Base-by-base conservation (phyloP, 2,329 filamentous ascomycete genomes). In the Rhinocladiella mackenziei region DNA sequence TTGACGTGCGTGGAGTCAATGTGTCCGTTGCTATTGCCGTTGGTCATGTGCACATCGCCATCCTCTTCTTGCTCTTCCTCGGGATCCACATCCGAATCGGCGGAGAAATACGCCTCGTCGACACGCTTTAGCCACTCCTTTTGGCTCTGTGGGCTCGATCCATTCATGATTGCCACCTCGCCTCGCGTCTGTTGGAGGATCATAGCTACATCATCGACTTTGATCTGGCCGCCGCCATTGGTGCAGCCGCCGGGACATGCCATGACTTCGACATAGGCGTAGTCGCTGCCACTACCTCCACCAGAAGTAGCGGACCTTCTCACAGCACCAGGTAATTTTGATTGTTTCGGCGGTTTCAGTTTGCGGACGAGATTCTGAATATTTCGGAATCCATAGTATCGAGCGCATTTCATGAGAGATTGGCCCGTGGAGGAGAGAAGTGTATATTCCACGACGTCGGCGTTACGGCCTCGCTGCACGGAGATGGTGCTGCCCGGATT, bases 201-300 rank as follows among this genome's bases (percentile, higher is more conserved):
- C 35, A 64, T 60, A 30, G 60, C 56, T 13, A 85, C 79, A 62
- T 97, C 92, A 40, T 88, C 86, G 18, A 87, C 79, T 61, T 95
- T 95, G 62, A 98, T 83, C 70, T 98, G 92, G 1, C 92, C 92
- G 26, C 92, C 92, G 2, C 92, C 92, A 58, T 98, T 98, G 42
- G 92, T 98, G 69, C 92, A 98, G 2, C 92, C 92, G n/a, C 92
- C 92, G 0, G 92, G 92, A 65, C 92, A 98, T 10, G 92, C 92
- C 92, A 98, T 98, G 46, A 98, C 92, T 67, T 98, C 92, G 19
- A 97, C 86, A 65, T 94, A 97, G n/a, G 84, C 77, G 63, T 89
- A 89, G 25, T 95, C 87, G 5, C 77, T 66, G 10, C 59, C 58
- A 49, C 58, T 58, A 28, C 59, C 60, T 3, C 59, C 63, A 31